Base-by-base conservation (phyloP, 768 basidiomycete species). In the Phlebiopsis gigantea region DNA sequence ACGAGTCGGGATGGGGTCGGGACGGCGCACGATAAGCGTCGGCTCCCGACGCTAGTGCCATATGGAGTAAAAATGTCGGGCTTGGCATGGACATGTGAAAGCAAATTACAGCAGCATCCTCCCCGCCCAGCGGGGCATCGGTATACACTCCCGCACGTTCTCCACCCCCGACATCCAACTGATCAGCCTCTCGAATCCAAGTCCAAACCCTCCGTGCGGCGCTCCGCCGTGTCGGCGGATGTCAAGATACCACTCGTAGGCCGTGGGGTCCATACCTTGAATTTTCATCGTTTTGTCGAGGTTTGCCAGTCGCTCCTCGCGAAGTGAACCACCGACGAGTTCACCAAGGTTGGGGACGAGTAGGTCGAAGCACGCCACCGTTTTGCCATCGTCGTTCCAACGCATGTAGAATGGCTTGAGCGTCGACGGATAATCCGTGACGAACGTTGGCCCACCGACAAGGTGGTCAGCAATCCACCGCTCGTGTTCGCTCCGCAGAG, bases 401-500 rank as follows among this genome's bases (percentile, higher is more conserved):
- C 90, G 84, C 97, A 98, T 98, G 73, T 99, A 99, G 75, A 98
- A 98, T 7, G 97, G 94, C 71, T 99, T 99, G 60, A 92, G 69
- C 1, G 67, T 50, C 4, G 77, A 71, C 1, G 97, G 96, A 67
- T 98, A 99, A 68, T 96, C 86, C 14, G 85, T 90, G 53, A 99
- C 87, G 68, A 98, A 98, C 1, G 95, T 80, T 1, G 97, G 96
- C 0, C 88, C 88, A 24, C 74, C 68, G 52, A 85, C 72, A 49
- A 87, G 70, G 15, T 71, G 68, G 55, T 88, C 87, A 0, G 93
- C 89, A 15, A 99, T 78, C 84, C 88, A 96, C 48, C 84, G 84
- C 70, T 99, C 97, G 67, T 98, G 95, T 67, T 98, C 97, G 66
- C 89, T 90, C 68, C 87, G 85, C 14, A 99, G 74, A 0, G 80